Evolutionary conservation across 148 eudicot species (phyloP).

Genomic region (Rhododendron molle): DNA sequence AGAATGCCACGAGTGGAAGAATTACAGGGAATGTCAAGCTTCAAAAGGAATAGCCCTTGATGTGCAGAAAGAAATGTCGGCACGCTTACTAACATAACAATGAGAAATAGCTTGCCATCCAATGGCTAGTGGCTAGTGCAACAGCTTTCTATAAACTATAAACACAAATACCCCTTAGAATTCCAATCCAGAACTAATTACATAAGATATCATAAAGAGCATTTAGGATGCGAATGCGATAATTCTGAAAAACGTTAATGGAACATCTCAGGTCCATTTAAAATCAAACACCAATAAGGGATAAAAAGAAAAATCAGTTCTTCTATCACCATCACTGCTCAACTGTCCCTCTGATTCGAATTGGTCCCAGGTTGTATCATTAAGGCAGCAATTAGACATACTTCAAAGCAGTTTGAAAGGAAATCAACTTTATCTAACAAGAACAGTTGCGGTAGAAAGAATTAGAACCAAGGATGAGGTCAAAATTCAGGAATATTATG

Average conservation of each 20-base stretch:
- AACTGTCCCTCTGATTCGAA: neutral
- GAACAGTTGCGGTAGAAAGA: neutral
- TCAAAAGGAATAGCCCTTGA: neutral
- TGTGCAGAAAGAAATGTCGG: neutral
- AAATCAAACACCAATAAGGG: neutral
- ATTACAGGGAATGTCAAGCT: neutral
- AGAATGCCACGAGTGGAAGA: neutral
- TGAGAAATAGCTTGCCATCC: neutral
- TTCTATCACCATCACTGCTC: neutral
- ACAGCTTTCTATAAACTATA: neutral
- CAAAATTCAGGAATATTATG: neutral
- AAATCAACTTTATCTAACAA: neutral
- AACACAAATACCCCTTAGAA: neutral
- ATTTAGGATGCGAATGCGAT: neutral
- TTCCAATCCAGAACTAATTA: neutral
- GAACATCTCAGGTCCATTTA: neutral
- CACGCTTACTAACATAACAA: neutral
- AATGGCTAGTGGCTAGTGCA: neutral
- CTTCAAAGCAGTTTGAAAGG: neutral
- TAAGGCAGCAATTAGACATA: neutral
- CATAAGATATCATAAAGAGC: neutral
- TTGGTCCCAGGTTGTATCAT: neutral
- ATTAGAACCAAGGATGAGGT: neutral
- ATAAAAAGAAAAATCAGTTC: neutral
- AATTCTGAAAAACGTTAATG: neutral